Evolutionary conservation across 768 basidiomycete genomes (phyloP).

Genomic region (Leccinellum albellum): DNA sequence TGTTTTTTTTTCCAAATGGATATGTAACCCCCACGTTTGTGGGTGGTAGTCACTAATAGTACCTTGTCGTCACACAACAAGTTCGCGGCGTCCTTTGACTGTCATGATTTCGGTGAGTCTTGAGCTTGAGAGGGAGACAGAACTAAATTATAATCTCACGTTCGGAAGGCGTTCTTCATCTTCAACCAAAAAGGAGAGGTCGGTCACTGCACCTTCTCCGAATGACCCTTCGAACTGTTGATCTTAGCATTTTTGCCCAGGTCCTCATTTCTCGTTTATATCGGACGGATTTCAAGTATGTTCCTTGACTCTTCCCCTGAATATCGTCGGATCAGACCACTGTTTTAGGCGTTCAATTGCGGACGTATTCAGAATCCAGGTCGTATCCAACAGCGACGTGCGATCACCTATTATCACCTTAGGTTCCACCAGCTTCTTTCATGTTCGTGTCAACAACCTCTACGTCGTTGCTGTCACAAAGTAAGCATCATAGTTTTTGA

Average conservation of each 20-base stretch:
- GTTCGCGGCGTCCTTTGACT: slow-evolving; percentile 1
- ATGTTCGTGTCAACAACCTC: slow-evolving; percentile 91
- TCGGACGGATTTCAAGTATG: slow-evolving; percentile 93
- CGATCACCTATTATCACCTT: slow-evolving; percentile 96
- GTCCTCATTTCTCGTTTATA: slow-evolving; percentile 96
- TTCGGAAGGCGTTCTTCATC: slow-evolving; percentile 90
- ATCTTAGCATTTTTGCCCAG: slow-evolving; percentile 36
- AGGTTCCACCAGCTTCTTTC: slow-evolving; percentile 98
- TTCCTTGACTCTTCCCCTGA: slow-evolving; percentile 20
- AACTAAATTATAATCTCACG: not conserved
- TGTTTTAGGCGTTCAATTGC: slow-evolving; percentile 82
- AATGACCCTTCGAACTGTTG: not conserved
- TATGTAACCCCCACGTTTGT: slow-evolving; percentile 5
- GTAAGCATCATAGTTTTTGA: slow-evolving; percentile 40
- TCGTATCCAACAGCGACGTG: slow-evolving; percentile 95
- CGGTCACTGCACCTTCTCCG: slow-evolving; percentile 17
- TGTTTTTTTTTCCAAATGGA: no score
- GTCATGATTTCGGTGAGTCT: slow-evolving; percentile 47
- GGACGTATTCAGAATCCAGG: slow-evolving; percentile 98
- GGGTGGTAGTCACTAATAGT: not conserved
- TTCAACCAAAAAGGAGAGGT: slow-evolving; percentile 99
- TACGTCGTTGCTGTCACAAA: slow-evolving; percentile 96
- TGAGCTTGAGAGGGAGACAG: not conserved
- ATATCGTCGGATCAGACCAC: slow-evolving; percentile 1
- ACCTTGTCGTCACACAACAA: not conserved